Evolutionary conservation across 2,329 filamentous ascomycete genomes (phyloP), one percentile per base, ranked within the genome.

Genomic region (Colletotrichum abscissum): DNA sequence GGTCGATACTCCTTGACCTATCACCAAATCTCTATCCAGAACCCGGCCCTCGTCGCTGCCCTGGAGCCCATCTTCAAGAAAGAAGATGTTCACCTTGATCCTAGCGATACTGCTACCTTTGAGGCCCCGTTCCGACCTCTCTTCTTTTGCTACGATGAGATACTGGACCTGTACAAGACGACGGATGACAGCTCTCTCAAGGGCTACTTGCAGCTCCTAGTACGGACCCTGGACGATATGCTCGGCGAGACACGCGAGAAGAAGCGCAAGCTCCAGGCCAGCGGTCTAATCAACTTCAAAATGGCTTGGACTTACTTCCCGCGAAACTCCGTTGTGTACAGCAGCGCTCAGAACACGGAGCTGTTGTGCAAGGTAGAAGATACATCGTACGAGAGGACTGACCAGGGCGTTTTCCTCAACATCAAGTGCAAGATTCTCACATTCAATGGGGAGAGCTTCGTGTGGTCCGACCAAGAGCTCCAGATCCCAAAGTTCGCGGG

Each of bases 281-380:
- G 79, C 33, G 80, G 81, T 0, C 81, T 88, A 16, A 81, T 86
- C 49, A 82, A 82, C 49, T 87, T 82, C 76, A 79, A 80, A 38
- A 79, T 82, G 0, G 83, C 82, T 26, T 88, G 86, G 86, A 82
- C 85, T 0, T 82, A 83, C 52, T 87, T 86, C 76, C 84, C 85
- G 9, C 79, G 79, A 12, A 79, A 79, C 24, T 81, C 81, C 0
- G 80, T 81, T 35, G 76, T 86, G 55, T 85, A 86, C 75, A 83
- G 79, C 71, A 81, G 78, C 69, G 81, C 79, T 14, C 74, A 80
- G 56, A 84, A 85, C 75, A 81, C 82, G 33, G 84, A 87, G 74
- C 79, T 84, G 46, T 79, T 88, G 14, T 82, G 78, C 77, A 83
- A 82, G 63, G 84, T 85, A 2, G 77, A 81, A 7, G 77, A 78